These are phyloP conservation scores for Boletus subparvulus DNA, from an alignment of 768 basidiomycete genomes.

Conservation along the genomic window DNA sequence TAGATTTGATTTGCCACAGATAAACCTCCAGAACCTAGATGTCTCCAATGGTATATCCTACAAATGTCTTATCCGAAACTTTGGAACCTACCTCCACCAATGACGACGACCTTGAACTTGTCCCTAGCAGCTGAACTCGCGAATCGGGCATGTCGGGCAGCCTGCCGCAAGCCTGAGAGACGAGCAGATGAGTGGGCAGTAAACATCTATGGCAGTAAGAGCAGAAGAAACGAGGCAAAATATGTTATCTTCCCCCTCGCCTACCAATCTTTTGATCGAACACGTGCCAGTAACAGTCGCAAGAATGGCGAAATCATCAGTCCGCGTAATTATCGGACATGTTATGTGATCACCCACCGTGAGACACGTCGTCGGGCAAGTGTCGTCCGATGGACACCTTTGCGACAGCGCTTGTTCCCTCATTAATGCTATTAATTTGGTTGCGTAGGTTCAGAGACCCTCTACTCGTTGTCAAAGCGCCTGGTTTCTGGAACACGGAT, in stretches of 20 bases:
- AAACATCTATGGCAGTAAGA: conserved; percentile 4
- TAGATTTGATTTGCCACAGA: conserved; percentile 87
- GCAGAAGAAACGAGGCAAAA: background rate
- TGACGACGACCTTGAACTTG: conserved; percentile 80
- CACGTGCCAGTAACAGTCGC: conserved; percentile 6
- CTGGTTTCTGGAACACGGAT: conserved; percentile 62
- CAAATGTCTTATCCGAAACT: background rate
- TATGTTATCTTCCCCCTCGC: background rate
- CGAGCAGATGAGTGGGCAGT: background rate
- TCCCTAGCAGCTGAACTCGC: conserved; percentile 36
- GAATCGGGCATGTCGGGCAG: conserved; percentile 14
- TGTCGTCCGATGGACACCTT: background rate
- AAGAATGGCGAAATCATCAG: conserved; percentile 16
- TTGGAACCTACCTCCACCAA: conserved; percentile 72
- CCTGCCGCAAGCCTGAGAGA: conserved; percentile 5
- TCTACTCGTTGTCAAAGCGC: conserved; percentile 25
- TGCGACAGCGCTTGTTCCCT: background rate
- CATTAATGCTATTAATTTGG: background rate
- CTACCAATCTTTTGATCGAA: background rate
- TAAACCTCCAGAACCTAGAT: conserved; percentile 75
- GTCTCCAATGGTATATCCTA: conserved; percentile 4
- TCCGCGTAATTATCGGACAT: background rate
- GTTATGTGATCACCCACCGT: background rate
- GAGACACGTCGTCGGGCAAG: background rate
- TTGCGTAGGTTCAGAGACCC: background rate